These are phyloP conservation scores for Amanita subjunquillea DNA, from an alignment of 768 basidiomycete genomes.

Conservation along the genomic window DNA sequence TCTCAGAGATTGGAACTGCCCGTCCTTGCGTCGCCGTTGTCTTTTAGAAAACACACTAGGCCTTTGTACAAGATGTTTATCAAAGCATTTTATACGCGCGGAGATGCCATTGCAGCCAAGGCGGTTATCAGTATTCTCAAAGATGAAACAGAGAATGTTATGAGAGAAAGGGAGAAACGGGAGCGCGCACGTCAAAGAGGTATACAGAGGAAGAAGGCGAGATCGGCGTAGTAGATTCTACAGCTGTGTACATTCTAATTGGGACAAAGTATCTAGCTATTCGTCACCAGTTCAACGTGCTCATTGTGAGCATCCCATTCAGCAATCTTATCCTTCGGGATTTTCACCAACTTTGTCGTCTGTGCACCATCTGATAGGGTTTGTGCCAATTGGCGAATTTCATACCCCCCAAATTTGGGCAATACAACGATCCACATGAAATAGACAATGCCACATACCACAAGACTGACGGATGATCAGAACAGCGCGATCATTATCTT, in stretches of 20 bases:
- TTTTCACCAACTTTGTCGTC: conserved; percentile 20
- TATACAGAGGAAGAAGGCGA: conserved; percentile 18
- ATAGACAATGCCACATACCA: conserved; percentile 20
- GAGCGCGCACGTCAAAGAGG: conserved; percentile 21
- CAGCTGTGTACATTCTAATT: no score
- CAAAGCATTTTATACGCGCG: conserved; percentile 45
- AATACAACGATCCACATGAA: conserved; percentile 27
- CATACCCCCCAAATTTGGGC: conserved; percentile 31
- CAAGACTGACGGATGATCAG: conserved; percentile 13
- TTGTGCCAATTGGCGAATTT: conserved; percentile 36
- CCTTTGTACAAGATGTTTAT: conserved; percentile 71
- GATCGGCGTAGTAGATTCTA: neutral
- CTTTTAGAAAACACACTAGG: conserved; percentile 47
- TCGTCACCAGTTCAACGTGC: conserved; percentile 17
- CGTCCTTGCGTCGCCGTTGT: conserved; percentile 30
- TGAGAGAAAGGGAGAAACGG: conserved; percentile 20
- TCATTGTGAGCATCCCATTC: conserved; percentile 26
- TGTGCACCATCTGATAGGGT: conserved; percentile 23
- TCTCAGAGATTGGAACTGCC: conserved; percentile 20
- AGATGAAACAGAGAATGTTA: conserved; percentile 22
- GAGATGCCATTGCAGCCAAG: conserved; percentile 44
- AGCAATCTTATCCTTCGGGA: conserved; percentile 18
- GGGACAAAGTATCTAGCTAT: neutral
- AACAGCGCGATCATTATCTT: neutral
- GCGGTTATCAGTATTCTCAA: conserved; percentile 46